A percentile compares a stretch with the other conserved stretches of the same genome.
Conservation (phyloP, 2,329 filamentous ascomycete genomes). For the Monilinia fructicola region DNA sequence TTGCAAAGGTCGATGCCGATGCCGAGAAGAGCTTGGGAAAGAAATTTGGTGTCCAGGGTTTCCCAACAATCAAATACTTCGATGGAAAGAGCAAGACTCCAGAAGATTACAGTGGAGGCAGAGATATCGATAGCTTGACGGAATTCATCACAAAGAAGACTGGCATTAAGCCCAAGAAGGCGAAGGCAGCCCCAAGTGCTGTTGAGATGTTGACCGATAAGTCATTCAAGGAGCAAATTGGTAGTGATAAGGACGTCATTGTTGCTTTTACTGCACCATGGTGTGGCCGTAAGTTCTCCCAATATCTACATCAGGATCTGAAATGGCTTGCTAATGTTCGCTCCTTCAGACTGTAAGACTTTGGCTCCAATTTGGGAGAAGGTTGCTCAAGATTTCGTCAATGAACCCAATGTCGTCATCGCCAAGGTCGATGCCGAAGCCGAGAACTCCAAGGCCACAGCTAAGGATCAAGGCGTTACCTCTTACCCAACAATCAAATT, state of each 20-base stretch:
- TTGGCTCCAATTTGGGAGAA: slow-evolving; percentile 90
- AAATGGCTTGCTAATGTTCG: slow-evolving; percentile 25
- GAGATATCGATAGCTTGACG: slow-evolving; percentile 82
- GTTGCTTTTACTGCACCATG: slow-evolving; percentile 98
- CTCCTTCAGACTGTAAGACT: slow-evolving; percentile 81
- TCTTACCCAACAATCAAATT: slow-evolving; percentile 98
- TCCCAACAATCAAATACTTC: slow-evolving; percentile 97
- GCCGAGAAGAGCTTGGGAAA: slow-evolving; percentile 80
- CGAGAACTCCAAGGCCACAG: slow-evolving; percentile 76
- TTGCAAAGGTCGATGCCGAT: slow-evolving; percentile 96
- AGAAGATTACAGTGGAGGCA: slow-evolving; percentile 79
- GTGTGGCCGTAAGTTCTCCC: slow-evolving; percentile 78
- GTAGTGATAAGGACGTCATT: slow-evolving; percentile 82
- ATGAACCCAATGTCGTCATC: slow-evolving; percentile 76
- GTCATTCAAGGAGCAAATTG: slow-evolving; percentile 75
- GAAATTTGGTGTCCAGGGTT: slow-evolving; percentile 86
- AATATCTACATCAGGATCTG: not conserved
- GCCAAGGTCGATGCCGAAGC: slow-evolving; percentile 96
- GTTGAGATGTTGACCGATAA: slow-evolving; percentile 79
- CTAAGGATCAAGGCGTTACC: slow-evolving; percentile 72
- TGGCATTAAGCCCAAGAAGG: slow-evolving; percentile 73
- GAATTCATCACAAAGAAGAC: slow-evolving; percentile 86
- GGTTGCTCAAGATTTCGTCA: slow-evolving; percentile 76
- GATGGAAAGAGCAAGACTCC: slow-evolving; percentile 90
- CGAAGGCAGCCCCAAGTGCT: slow-evolving; percentile 68